Percentiles rank a stretch among this genome's conserved stretches.
Conservation (phyloP, 2,329 filamentous ascomycete genomes). For the Trichoderma guizhouense region DNA sequence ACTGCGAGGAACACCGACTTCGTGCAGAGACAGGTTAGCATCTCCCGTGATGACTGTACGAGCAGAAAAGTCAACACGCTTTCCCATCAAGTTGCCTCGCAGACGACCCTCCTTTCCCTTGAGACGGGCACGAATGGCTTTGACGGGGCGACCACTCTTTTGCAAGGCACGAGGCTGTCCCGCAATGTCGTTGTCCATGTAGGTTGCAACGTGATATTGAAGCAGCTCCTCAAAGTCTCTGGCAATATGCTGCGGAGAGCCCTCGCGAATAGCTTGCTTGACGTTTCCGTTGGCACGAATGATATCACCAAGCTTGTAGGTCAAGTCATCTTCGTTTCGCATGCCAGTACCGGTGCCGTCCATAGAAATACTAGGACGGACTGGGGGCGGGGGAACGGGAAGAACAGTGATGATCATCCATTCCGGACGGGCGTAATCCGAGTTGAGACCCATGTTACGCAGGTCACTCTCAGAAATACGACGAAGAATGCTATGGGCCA, state of each 20-base stretch:
- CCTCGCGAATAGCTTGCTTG: conserved; percentile 83
- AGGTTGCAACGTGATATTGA: conserved; percentile 97
- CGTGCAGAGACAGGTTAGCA: conserved; percentile 90
- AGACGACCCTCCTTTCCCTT: conserved; percentile 99
- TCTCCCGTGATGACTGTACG: conserved; percentile 99
- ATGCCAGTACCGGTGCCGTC: conserved; percentile 89
- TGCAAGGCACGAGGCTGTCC: conserved; percentile 91
- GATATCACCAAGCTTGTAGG: conserved; percentile 97
- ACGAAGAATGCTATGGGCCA: conserved; percentile 81
- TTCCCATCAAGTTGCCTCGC: conserved; percentile 98
- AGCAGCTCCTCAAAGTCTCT: conserved; percentile 87
- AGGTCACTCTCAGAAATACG: conserved; percentile 80
- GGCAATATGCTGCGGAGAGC: conserved; percentile 85
- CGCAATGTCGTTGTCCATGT: conserved; percentile 99
- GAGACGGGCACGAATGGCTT: conserved; percentile 91
- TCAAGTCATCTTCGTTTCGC: conserved; percentile 97
- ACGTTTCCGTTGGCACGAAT: conserved; percentile 97
- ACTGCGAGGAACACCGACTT: conserved; percentile 92
- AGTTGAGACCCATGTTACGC: conserved; percentile 83
- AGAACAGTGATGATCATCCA: conserved; percentile 98
- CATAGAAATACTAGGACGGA: conserved; percentile 94
- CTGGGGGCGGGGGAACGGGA: conserved; percentile 90
- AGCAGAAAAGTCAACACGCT: conserved; percentile 98
- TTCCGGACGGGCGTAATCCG: conserved; percentile 91
- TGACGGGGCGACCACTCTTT: conserved; percentile 94